Conservation (phyloP, 2,329 filamentous ascomycete species). For the Aureobasidium lini region DNA sequence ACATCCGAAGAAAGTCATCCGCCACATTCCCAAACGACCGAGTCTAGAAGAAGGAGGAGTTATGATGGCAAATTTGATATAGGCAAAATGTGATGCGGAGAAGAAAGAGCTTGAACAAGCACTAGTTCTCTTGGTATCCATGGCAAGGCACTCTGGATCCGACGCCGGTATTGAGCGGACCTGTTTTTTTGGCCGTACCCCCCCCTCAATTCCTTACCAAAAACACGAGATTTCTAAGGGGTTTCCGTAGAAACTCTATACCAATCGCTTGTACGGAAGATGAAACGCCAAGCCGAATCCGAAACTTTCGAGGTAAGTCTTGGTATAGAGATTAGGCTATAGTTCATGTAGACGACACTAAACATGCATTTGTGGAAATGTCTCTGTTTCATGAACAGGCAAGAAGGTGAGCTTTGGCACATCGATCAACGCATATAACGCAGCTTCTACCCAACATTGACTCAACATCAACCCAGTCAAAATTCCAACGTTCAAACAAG, state of each 20-base stretch:
- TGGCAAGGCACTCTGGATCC: too few species aligned
- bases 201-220: too few species aligned
- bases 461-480: too few species aligned
- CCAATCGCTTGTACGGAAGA: neutral
- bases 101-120: neutral
- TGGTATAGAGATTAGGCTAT: neutral
- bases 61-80: neutral
- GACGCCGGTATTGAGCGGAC: too few species aligned
- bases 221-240: too few species aligned
- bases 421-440: neutral
- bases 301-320: neutral
- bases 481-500: too few species aligned
- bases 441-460: too few species aligned
- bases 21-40: too few species aligned
- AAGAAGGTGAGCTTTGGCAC: neutral
- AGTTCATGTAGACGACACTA: neutral
- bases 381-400: neutral
- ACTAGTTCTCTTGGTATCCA: neutral
- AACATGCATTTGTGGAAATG: neutral
- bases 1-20: too few species aligned
- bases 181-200: too few species aligned
- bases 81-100: neutral
- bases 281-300: neutral
- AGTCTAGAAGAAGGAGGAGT: too few species aligned
- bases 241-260: too few species aligned